Evolutionary conservation across 257 asterid species (phyloP).

Genomic region (Nicotiana knightiana): DNA sequence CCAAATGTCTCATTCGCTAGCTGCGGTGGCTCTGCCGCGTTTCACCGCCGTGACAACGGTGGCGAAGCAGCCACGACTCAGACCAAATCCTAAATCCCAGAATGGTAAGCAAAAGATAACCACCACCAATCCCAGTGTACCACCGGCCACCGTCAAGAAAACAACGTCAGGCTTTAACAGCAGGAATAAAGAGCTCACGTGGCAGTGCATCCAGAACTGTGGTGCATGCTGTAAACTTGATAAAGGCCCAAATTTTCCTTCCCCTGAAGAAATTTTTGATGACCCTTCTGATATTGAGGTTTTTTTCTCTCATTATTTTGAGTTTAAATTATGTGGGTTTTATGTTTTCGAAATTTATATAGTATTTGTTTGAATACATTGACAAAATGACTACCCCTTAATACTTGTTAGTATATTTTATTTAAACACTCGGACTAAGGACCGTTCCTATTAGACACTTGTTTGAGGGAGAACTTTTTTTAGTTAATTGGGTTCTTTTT

Average conservation of each 20-base stretch:
- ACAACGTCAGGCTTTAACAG: constrained; percentile 49
- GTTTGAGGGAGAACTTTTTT: too few relatives aligned
- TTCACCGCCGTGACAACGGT: constrained; percentile 34
- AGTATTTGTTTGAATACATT: too few relatives aligned
- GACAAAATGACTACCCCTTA: too few relatives aligned
- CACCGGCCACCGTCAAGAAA: background rate
- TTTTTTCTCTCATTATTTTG: background rate
- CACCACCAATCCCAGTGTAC: constrained; percentile 2
- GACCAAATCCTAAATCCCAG: constrained; percentile 22
- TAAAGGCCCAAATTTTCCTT: constrained; percentile 77
- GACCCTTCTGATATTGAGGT: constrained; percentile 82
- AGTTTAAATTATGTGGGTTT: background rate
- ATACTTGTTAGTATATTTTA: too few relatives aligned
- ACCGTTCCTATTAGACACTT: too few relatives aligned
- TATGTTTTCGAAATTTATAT: too few relatives aligned
- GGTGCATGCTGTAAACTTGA: constrained; percentile 96
- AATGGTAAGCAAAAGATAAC: constrained; percentile 16
- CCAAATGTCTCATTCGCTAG: constrained; percentile 23
- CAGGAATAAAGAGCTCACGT: constrained; percentile 56
- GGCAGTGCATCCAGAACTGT: constrained; percentile 80
- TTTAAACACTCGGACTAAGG: too few relatives aligned
- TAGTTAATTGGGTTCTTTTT: too few relatives aligned
- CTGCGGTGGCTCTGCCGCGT: constrained; percentile 38
- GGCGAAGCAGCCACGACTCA: constrained; percentile 25
- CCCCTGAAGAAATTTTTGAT: constrained; percentile 72